Evolutionary conservation across 305 asterid genomes (phyloP), one percentile per base, ranked within the genome.

Genomic region (Solanum hybrid): DNA sequence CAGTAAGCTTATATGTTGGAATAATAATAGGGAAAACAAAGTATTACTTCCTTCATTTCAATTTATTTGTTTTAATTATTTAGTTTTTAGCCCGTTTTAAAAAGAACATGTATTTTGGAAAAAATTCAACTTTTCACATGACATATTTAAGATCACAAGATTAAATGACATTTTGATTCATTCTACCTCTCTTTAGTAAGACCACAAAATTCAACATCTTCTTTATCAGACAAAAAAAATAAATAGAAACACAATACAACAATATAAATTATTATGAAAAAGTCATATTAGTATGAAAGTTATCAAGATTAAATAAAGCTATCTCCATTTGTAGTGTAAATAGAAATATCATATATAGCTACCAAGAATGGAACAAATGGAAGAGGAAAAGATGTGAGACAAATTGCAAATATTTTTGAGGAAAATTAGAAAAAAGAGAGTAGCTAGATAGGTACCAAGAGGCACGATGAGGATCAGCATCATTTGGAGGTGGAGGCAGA

Each of bases 401-500:
- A 61, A 26, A 72, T 72, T 72, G 78, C 32, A 24, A 72, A 14
- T n/a, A 68, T 3, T n/a, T 68, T 68, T 61, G 72, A 61, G 26
- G 29, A 26, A 12, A 11, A 68, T 9, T 22, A 72, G 31, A 72
- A 72, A 24, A 10, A 26, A 72, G 78, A 24, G 33, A 68, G 75
- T 68, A 68, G 57, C 51, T 39, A 39, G 75, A 11, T 22, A 22
- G 78, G 78, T 72, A 93, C 95, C 94, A 93, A 34, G 91, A 89
- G 87, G 92, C 86, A 65, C 89, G 91, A 80, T 91, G 89, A 32
- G 91, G 85, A 17, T 90, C 68, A 24, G 87, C 15, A 32, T 57
- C 75, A 27, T 77, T 36, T 24, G 90, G 95, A 57, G 95, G 93
- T 13, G 94, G 93, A 33, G 95, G 95, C 26, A 93, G 93, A 90